Conservation (phyloP, 2,329 filamentous ascomycete genomes). For the Fusarium falciforme region DNA sequence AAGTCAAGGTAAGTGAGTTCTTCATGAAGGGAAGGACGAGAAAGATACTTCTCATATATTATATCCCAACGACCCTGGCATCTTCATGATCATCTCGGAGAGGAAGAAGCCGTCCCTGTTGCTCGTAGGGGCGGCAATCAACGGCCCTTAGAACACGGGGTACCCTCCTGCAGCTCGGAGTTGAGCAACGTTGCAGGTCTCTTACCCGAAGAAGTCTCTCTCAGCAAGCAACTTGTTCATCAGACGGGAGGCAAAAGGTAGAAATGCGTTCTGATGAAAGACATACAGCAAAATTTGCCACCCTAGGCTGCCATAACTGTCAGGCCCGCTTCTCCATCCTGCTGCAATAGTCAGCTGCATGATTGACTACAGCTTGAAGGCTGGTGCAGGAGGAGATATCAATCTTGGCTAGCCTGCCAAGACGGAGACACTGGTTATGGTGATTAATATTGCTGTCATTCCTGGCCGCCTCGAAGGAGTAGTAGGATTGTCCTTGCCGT, state of each 20-base stretch:
- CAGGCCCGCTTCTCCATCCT: neutral
- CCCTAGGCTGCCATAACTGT: neutral
- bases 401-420: no score
- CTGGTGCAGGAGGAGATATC: no score
- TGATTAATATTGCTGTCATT: no score
- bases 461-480: no score
- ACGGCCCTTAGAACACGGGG: neutral
- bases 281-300: neutral
- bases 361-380: no score
- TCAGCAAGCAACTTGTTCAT: neutral
- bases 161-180: neutral
- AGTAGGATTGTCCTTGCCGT: no score
- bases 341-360: neutral
- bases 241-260: neutral
- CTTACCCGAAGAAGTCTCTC: neutral
- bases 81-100: neutral
- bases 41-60: neutral
- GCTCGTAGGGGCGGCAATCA: neutral
- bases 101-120: neutral
- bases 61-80: neutral
- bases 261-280: neutral
- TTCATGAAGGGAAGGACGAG: neutral
- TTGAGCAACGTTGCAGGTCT: neutral
- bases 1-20: neutral
- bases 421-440: no score